Percentiles rank a stretch among this genome's conserved stretches.
Conservation (phyloP, 129 eudicot genomes). For the Heracleum sosnowskyi region DNA sequence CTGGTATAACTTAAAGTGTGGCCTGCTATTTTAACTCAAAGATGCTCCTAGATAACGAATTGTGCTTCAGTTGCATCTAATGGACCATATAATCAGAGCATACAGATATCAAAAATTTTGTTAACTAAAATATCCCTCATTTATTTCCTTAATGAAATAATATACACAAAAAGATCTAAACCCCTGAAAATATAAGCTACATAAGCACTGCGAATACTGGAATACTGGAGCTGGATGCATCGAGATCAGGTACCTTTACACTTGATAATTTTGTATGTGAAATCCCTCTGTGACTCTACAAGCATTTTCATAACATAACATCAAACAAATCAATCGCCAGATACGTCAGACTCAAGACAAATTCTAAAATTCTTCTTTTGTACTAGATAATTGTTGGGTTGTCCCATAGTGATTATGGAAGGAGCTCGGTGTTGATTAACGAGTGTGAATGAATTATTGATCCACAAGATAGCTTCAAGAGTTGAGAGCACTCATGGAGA, state of each 20-base stretch:
- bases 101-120: background rate
- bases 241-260: background rate
- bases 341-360: background rate
- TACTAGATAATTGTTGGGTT: background rate
- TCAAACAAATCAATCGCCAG: too few relatives aligned
- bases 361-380: background rate
- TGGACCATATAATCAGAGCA: background rate
- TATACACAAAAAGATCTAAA: background rate
- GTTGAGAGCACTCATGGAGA: background rate
- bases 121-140: background rate
- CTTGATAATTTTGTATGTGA: background rate
- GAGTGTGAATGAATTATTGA: background rate
- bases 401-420: background rate
- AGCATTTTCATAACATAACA: background rate
- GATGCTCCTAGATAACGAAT: background rate
- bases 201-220: too few relatives aligned
- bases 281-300: background rate
- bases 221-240: too few relatives aligned
- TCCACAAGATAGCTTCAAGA: background rate
- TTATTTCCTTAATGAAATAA: background rate
- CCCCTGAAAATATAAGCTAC: background rate
- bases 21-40: background rate
- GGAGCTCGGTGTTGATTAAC: background rate
- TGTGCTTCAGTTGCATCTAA: background rate
- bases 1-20: background rate